Percentiles rank a stretch among this genome's conserved stretches.
Conservation (phyloP, 2,329 filamentous ascomycete genomes). For the Talaromyces sp. region DNA sequence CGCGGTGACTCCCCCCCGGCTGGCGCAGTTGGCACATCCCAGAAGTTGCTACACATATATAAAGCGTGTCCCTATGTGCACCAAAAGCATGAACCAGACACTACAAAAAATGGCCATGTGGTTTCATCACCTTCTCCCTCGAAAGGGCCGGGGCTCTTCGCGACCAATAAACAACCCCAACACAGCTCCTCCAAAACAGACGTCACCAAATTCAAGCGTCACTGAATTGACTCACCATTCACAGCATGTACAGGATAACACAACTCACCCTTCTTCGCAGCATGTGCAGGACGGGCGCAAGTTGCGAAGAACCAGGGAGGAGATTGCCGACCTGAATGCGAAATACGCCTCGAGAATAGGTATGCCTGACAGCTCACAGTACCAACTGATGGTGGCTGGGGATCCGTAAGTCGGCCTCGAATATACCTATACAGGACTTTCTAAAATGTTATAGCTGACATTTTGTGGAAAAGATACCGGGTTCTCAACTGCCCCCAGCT, state of each 20-base stretch:
- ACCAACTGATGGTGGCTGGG: slow-evolving; percentile 13
- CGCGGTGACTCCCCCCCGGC: background rate
- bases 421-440: background rate
- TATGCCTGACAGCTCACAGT: slow-evolving; percentile 8
- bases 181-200: background rate
- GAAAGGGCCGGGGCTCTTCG: background rate
- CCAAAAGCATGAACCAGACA: slow-evolving; percentile 1
- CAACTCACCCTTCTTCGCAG: no score
- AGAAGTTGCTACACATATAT: background rate
- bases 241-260: background rate
- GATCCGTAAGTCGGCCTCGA: slow-evolving; percentile 7
- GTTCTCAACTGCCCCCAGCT: slow-evolving; percentile 11
- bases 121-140: slow-evolving; percentile 6
- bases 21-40: background rate
- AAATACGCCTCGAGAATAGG: slow-evolving; percentile 1
- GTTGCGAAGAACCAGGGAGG: background rate
- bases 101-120: slow-evolving; percentile 7
- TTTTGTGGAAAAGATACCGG: slow-evolving; percentile 6
- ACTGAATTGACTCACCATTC: background rate
- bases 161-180: background rate
- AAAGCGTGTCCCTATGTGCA: slow-evolving; percentile 1
- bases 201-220: background rate
- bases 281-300: background rate
- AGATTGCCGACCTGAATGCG: background rate
- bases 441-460: background rate